These are phyloP conservation scores for Irpex lacteus DNA, from an alignment of 1,284 basidiomycete genomes.

Conservation along the genomic window DNA sequence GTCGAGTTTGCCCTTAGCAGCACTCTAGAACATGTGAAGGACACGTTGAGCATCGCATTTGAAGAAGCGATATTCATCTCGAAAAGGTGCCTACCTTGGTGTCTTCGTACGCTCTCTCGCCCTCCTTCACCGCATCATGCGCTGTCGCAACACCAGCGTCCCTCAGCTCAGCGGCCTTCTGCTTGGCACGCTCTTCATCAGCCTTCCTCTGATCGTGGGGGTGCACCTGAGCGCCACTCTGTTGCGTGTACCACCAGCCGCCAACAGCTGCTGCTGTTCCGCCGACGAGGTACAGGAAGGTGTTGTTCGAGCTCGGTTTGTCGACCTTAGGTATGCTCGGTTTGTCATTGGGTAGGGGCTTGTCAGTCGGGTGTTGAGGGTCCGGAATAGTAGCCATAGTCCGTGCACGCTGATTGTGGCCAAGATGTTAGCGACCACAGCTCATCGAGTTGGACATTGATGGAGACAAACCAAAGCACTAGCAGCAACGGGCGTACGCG, in stretches of 20 bases:
- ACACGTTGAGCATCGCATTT: not conserved
- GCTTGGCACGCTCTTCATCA: constrained; percentile 43
- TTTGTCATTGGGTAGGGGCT: constrained; percentile 23
- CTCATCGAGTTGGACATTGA: not conserved
- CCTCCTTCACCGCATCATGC: constrained; percentile 39
- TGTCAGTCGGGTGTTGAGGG: constrained; percentile 28
- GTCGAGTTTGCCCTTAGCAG: constrained; percentile 39
- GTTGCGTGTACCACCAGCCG: constrained; percentile 23
- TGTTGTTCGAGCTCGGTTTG: constrained; percentile 20
- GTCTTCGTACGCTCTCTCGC: constrained; percentile 38
- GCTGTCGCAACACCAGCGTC: constrained; percentile 44
- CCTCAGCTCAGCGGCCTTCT: constrained; percentile 43
- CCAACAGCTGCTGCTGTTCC: constrained; percentile 21
- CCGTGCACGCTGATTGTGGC: constrained; percentile 17
- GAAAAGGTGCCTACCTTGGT: constrained; percentile 38
- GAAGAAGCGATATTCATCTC: not conserved
- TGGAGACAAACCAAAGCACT: constrained; percentile 18
- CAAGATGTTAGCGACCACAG: not conserved
- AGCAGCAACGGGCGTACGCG: constrained; percentile 15
- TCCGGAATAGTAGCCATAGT: constrained; percentile 26
- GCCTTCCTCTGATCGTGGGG: constrained; percentile 28
- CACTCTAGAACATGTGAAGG: constrained; percentile 27
- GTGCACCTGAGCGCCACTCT: constrained; percentile 8
- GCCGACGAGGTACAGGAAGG: constrained; percentile 18
- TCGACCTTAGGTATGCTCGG: constrained; percentile 14